Conservation (phyloP, 1,284 basidiomycete genomes). For the Ganoderma multipileum region DNA sequence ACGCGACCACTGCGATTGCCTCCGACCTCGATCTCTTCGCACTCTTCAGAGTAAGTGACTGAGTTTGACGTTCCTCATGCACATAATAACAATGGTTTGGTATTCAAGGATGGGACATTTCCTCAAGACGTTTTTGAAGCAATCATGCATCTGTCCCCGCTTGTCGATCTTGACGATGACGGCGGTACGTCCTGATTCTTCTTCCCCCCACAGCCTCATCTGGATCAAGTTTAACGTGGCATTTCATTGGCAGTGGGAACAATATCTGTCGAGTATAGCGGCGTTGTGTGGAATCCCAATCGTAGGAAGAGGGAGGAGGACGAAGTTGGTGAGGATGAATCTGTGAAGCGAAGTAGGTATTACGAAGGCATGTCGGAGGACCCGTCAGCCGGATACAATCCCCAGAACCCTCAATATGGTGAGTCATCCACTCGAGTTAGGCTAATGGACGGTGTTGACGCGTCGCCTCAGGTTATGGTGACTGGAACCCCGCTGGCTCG, state of each 20-base stretch:
- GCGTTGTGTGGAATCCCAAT: background rate
- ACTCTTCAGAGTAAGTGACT: conserved; percentile 16
- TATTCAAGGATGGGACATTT: background rate
- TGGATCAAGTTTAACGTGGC: background rate
- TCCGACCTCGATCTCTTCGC: conserved; percentile 9
- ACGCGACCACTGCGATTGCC: background rate
- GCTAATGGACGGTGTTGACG: background rate
- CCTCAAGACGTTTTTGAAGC: conserved; percentile 3
- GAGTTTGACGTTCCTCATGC: background rate
- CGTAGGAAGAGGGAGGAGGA: background rate
- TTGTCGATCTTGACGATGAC: conserved; percentile 10
- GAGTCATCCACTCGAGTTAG: background rate
- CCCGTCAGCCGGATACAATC: background rate
- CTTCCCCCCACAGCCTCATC: background rate
- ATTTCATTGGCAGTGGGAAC: background rate
- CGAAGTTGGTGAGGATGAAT: background rate
- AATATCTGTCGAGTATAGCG: background rate
- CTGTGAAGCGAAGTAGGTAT: background rate
- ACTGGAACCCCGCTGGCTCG: background rate
- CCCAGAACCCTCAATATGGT: background rate
- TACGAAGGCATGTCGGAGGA: background rate
- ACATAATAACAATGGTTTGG: background rate
- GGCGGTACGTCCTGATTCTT: background rate
- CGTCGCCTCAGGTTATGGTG: background rate
- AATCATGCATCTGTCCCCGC: background rate